Evolutionary conservation across 345 rosid species (phyloP).

Genomic region (Triadica sebifera): DNA sequence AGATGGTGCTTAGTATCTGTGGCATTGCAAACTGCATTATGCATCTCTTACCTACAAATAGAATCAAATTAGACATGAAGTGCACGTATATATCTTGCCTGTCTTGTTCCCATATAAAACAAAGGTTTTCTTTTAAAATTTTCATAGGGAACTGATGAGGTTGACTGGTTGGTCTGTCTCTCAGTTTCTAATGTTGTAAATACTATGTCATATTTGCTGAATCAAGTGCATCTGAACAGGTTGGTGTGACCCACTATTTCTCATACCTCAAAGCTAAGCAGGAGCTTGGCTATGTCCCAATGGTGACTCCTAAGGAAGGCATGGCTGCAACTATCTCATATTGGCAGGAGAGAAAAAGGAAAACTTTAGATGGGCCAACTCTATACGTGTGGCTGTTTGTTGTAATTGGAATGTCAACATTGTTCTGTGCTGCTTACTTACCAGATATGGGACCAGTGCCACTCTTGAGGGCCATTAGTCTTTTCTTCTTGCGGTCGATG

Average conservation of each 20-base stretch:
- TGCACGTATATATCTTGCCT: not conserved
- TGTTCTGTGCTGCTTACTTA: constrained; percentile 56
- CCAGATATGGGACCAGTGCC: constrained; percentile 69
- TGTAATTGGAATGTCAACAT: constrained; percentile 46
- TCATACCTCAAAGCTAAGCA: constrained; percentile 80
- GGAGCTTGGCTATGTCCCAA: constrained; percentile 87
- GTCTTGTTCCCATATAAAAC: not conserved
- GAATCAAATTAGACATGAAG: no score
- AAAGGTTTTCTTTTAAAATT: not conserved
- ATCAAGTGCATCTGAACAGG: constrained; percentile 42
- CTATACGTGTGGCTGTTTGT: constrained; percentile 53
- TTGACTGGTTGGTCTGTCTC: constrained; percentile 3
- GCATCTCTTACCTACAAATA: not conserved
- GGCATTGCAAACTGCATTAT: not conserved
- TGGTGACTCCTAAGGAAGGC: constrained; percentile 74
- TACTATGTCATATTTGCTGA: constrained; percentile 11
- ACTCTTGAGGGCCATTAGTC: constrained; percentile 43
- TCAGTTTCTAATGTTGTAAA: not conserved
- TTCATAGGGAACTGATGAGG: not conserved
- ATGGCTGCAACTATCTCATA: constrained; percentile 82
- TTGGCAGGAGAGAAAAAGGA: constrained; percentile 70
- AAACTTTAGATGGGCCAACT: constrained; percentile 65
- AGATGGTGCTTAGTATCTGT: not conserved
- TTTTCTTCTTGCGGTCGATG: constrained; percentile 58
- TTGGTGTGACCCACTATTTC: constrained; percentile 89